phyloP scores from a whole-genome alignment of 371 early-diverging fungal genomes.

The Mitosporidium daphniae region DNA sequence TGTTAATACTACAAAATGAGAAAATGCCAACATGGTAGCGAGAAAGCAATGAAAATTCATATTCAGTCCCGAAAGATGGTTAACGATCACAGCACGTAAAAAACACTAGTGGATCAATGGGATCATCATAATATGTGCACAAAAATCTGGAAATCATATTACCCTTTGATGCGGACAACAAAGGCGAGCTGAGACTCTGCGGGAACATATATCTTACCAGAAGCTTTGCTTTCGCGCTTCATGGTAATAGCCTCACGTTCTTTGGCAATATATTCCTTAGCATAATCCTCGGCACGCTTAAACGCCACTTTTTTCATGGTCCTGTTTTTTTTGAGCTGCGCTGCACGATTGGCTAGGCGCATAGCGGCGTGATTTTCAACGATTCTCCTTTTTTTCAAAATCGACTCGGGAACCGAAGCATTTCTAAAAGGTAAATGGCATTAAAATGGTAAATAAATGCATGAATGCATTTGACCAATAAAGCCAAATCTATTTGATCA shows the following conservation, averaged over 20 bases:
- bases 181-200: conserved; percentile 86
- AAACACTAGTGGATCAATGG: no score
- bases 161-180: conserved; percentile 38
- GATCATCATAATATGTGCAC: no score
- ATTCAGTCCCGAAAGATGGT: conserved; percentile 57
- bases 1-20: conserved; percentile 34
- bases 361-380: conserved; percentile 38
- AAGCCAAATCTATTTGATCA: no score
- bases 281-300: conserved; percentile 13
- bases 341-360: conserved; percentile 18
- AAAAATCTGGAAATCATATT: no score
- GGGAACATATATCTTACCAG: conserved; percentile 66
- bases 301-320: neutral
- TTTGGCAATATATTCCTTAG: conserved; percentile 52
- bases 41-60: neutral
- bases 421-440: no score
- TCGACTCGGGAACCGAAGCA: conserved; percentile 51
- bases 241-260: conserved; percentile 55
- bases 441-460: no score
- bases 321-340: no score
- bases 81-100: no score
- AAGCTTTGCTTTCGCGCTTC: conserved; percentile 50
- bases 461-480: no score
- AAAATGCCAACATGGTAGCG: neutral
- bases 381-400: conserved; percentile 74